Conservation (phyloP, 331 rosid genomes). For the Pyracantha coccinea region DNA sequence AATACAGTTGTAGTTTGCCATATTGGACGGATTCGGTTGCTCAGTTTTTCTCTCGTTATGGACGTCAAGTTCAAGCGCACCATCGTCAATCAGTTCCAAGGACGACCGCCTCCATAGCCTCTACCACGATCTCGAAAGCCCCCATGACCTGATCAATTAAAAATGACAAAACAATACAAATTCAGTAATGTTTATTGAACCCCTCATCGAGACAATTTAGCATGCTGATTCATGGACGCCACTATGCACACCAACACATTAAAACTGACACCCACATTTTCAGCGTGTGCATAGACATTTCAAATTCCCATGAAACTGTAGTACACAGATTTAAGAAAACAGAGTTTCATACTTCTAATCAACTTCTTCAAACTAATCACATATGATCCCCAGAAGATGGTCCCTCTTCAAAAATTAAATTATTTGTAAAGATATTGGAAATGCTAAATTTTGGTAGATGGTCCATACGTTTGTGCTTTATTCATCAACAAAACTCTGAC, state of each 20-base stretch:
- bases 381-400: no score
- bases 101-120: conserved; percentile 56
- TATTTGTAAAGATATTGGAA: no score
- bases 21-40: neutral
- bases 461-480: no score
- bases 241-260: neutral
- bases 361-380: no score
- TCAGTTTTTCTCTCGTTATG: neutral
- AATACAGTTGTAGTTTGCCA: neutral
- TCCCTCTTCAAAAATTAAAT: no score
- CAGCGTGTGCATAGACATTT: neutral
- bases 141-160: conserved; percentile 43
- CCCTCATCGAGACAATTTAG: neutral
- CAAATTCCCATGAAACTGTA: no score
- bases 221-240: neutral
- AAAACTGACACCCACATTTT: neutral
- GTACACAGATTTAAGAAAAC: no score
- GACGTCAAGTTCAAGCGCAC: neutral
- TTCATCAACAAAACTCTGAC: no score
- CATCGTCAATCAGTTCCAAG: conserved; percentile 46
- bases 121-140: conserved; percentile 71
- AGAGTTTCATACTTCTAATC: no score
- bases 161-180: neutral
- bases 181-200: neutral
- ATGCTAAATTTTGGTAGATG: no score